A percentile compares a stretch with the other conserved stretches of the same genome.
phyloP scores from a whole-genome alignment of 129 eudicot genomes.

The Helianthus tuberosus region DNA sequence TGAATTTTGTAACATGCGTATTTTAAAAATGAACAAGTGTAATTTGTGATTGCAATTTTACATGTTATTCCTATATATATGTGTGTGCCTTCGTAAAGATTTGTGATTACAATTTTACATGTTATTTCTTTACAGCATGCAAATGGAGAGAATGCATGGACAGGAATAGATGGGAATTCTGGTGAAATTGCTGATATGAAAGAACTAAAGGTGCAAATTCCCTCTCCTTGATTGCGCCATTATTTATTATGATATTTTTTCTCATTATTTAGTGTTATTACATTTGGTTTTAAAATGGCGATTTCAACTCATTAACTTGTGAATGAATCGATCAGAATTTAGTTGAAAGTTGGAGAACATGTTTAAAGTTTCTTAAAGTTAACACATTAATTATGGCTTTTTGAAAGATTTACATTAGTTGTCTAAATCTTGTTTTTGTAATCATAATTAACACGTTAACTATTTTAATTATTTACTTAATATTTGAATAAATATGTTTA shows the following conservation, averaged over 20 bases:
- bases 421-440: not conserved
- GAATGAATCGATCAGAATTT: not conserved
- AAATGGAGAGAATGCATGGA: slow-evolving; percentile 90
- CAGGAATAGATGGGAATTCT: slow-evolving; percentile 82
- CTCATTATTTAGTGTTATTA: not conserved
- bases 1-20: too few species aligned
- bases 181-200: slow-evolving; percentile 85
- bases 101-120: not conserved
- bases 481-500: not conserved
- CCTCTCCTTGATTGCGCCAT: not conserved
- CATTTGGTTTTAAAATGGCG: not conserved
- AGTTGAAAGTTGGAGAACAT: not conserved
- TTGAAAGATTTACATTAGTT: not conserved
- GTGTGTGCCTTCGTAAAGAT: not conserved
- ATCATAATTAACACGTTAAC: not conserved
- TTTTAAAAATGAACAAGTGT: too few species aligned
- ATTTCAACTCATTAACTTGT: not conserved
- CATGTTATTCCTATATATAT: not conserved
- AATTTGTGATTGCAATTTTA: too few species aligned
- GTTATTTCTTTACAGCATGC: slow-evolving; percentile 58
- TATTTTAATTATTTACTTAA: not conserved
- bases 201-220: slow-evolving; percentile 59
- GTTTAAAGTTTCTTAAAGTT: not conserved
- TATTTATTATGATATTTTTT: not conserved
- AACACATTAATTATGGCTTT: not conserved